A percentile compares a stretch with the other conserved stretches of the same genome.
phyloP scores from a whole-genome alignment of 225 moss, liverwort and hornwort species.

The Pseudoscleropodium purum region DNA sequence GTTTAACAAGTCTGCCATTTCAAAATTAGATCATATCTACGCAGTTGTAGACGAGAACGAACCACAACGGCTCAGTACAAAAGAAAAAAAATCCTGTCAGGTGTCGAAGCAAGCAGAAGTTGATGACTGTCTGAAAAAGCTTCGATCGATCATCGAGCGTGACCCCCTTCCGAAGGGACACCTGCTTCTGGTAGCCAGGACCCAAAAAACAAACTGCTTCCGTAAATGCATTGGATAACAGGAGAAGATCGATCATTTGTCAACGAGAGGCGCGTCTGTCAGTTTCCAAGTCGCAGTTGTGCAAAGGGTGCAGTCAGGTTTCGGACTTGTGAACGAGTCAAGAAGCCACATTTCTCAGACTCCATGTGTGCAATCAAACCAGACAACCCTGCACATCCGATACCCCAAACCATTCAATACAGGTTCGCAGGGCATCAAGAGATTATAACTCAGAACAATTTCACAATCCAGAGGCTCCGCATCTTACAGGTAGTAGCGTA shows the following conservation, averaged over 20 bases:
- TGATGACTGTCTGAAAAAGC: neutral
- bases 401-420: neutral
- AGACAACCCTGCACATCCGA: constrained; percentile 30
- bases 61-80: neutral
- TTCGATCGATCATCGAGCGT: neutral
- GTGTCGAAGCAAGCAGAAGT: neutral
- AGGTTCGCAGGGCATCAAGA: neutral
- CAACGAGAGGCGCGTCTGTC: neutral
- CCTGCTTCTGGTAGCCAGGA: neutral
- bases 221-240: neutral
- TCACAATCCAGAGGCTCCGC: neutral
- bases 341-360: constrained; percentile 27
- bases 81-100: neutral
- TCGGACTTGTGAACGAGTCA: constrained; percentile 9
- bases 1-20: neutral
- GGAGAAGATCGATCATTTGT: neutral
- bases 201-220: neutral
- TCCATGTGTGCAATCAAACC: constrained; percentile 26
- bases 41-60: neutral
- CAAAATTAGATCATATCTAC: neutral
- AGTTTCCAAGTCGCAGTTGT: constrained; percentile 13
- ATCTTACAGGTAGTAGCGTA: constrained; percentile 10
- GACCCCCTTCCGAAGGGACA: neutral
- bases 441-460: neutral
- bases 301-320: constrained; percentile 1